Base-by-base conservation (phyloP, 805 yeast genomes). In the Barnettozyma sp. region DNA sequence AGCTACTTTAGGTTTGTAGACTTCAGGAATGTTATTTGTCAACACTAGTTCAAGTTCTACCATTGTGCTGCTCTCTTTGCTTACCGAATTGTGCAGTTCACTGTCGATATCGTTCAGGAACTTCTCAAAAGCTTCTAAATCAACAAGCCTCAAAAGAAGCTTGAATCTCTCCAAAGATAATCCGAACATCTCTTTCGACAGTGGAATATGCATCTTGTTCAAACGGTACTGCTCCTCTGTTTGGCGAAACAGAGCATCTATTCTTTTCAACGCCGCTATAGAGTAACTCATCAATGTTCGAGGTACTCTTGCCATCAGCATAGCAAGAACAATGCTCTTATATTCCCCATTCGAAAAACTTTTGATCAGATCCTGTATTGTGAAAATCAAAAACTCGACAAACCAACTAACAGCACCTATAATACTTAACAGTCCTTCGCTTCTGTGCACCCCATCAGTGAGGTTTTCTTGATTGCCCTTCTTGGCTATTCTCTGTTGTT, bases 391-490 rank as follows among this genome's bases (percentile, higher is more conserved):
- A 41, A 85, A 73, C 53, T 87, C 96, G 22, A 85, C 71, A 45
- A 84, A 71, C 96, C 97, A 90, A 48, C 85, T 74, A 7, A 82
- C 75, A 26, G 82, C 73, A 0, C 97, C 97, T n/a, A 84, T 58
- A 9, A 78, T 63, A 13, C 76, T 67, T 46, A 78, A 63, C 4
- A 82, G 66, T 42, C 76, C 66, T 46, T 81, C 87, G 24, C 78
- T 79, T 45, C 86, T 65, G 8, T 69, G 62, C 16, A 71, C 63
- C 2, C 77, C 67, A 36, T 76, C 80, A 40, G 65, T 71, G 30
- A 71, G 52, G 22, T 51, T 45, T 33, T 51, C 72, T 42, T 49
- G 50, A 40, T 42, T 46, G 2, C 35, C 65, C 45, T 75, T 76
- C 46, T 76, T 76, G 38, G 71, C 70, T 33, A 80, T 62, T 31